phyloP scores from a whole-genome alignment of 2,329 filamentous ascomycete genomes.

The Talaromyces sp. region DNA sequence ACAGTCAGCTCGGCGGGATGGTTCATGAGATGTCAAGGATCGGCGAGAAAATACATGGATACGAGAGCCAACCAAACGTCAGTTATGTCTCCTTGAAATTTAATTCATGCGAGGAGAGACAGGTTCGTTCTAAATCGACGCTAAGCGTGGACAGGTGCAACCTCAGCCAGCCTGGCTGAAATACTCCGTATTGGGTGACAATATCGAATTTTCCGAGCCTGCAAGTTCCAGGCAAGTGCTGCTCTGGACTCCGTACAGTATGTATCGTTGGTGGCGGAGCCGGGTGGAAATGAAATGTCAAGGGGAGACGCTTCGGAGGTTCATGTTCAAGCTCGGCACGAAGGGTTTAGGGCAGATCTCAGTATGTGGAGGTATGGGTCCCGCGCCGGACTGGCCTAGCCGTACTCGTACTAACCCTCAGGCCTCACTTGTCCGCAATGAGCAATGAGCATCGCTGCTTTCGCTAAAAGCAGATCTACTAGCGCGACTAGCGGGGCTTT shows the following conservation, averaged over 20 bases:
- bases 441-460: neutral
- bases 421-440: neutral
- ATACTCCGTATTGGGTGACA: too few species aligned
- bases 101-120: conserved; percentile 4
- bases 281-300: neutral
- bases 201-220: neutral
- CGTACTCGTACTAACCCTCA: neutral
- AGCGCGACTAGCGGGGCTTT: neutral
- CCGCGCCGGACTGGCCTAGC: neutral
- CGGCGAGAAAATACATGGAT: neutral
- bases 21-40: conserved; percentile 1
- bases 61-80: neutral
- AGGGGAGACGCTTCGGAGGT: neutral
- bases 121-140: neutral
- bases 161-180: neutral
- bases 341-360: neutral
- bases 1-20: neutral
- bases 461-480: neutral
- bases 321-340: neutral
- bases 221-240: neutral
- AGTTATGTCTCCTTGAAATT: neutral
- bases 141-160: neutral
- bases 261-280: neutral
- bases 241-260: neutral
- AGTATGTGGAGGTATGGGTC: neutral